Evolutionary conservation across 257 asterid genomes (phyloP).

Genomic region (Asclepias syriaca): DNA sequence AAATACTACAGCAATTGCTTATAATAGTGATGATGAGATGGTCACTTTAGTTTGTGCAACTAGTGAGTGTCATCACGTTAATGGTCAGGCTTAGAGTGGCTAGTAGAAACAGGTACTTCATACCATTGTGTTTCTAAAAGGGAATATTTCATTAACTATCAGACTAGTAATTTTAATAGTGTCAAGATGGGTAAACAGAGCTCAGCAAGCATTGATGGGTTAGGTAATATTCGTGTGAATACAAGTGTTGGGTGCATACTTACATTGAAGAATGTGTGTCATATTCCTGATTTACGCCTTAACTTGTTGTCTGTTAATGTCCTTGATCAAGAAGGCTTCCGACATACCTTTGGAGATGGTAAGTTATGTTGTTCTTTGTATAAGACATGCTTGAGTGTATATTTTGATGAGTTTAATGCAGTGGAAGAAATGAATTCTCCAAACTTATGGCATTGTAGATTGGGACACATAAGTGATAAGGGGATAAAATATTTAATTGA

Average conservation of each 20-base stretch:
- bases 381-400: too few species aligned
- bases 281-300: too few species aligned
- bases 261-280: too few species aligned
- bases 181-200: conserved; percentile 1
- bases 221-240: background rate
- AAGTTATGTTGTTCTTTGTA: too few species aligned
- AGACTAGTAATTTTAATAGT: conserved; percentile 1
- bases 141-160: background rate
- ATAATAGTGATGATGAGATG: background rate
- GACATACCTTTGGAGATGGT: background rate
- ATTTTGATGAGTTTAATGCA: too few species aligned
- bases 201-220: background rate
- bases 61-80: background rate
- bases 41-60: background rate
- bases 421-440: too few species aligned
- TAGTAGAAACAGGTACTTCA: background rate
- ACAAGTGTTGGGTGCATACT: background rate
- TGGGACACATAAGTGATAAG: too few species aligned
- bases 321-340: too few species aligned
- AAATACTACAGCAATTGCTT: too few species aligned
- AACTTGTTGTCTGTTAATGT: too few species aligned
- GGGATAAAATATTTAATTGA: too few species aligned
- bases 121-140: background rate
- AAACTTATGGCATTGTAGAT: too few species aligned
- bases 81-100: conserved; percentile 1